Evolutionary conservation across 2,329 filamentous ascomycete species (phyloP), one percentile per base, ranked within the genome.

Genomic region (Fusarium sp.): DNA sequence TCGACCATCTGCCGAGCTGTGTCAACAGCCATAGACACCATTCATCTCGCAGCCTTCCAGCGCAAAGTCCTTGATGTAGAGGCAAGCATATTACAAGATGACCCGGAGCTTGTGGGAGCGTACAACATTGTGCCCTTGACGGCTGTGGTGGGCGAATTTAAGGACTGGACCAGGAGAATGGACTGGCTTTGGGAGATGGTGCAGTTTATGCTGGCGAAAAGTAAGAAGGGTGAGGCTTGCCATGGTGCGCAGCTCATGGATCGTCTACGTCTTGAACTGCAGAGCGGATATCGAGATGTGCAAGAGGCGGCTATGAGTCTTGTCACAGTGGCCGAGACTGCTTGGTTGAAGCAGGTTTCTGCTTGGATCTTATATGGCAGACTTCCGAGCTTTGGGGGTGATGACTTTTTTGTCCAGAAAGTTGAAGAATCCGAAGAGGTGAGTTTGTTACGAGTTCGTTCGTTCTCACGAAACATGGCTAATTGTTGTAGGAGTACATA

Each of bases 41-140:
- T 87, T 29, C 93, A 97, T 70, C 86, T 99, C 6, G 87, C 88
- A 9, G 86, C 86, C 11, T 98, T 98, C 71, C 94, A 96, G 77
- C 85, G 86, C 42, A 94, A 93, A 76, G 90, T 98, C 7, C 82
- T 98, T 11, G 88, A 94, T 53, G 93, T 97, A 6, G 96, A 99
- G 79, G 87, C 86, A 58, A 85, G 85, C 14, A 91, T 99, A 25
- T 80, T 98, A 49, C 86, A 84, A 43, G 88, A 89, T 72, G 93
- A 97, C 81, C 86, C 94, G 4, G 87, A 83, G 9, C 87, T 92
- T 59, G 95, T 98, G 3, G 95, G 95, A 40, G 95, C 92, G 2
- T 97, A 97, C 77, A 91, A 95, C 64, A 96, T 97, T 65, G 95
- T 98, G 21, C 95, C 96, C 4, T 80, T 99, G 71, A 96, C 96